A percentile compares a stretch with the other conserved stretches of the same genome.
These are phyloP conservation scores for Skeletonema marinoi DNA, from an alignment of 108 stramenopile species.

Conservation along the genomic window DNA sequence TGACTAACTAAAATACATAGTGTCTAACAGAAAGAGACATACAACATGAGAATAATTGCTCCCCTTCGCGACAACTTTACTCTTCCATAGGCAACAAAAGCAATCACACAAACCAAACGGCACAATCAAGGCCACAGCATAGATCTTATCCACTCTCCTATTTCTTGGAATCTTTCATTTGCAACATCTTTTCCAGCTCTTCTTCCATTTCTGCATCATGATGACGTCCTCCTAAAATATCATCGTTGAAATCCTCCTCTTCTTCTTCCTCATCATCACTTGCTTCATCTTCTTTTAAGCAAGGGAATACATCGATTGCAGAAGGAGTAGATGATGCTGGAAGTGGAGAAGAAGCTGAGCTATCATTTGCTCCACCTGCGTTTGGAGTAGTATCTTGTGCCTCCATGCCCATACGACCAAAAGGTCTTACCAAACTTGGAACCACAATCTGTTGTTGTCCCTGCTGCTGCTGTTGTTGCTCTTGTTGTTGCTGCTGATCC, in stretches of 20 bases:
- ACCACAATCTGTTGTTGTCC: not conserved
- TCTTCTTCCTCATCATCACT: not conserved
- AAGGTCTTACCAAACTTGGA: not conserved
- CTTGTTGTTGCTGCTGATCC: not conserved
- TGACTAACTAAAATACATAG: no score
- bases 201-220: slow-evolving; percentile 43
- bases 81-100: no score
- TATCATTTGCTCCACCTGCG: not conserved
- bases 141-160: not conserved
- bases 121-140: not conserved
- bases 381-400: not conserved
- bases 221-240: slow-evolving; percentile 32
- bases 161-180: slow-evolving; percentile 20
- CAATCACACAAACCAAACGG: not conserved
- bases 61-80: no score
- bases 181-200: slow-evolving; percentile 33
- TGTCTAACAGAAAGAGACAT: not conserved
- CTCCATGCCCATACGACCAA: not conserved
- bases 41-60: not conserved
- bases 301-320: not conserved
- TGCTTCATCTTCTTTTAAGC: not conserved
- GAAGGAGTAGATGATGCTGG: not conserved
- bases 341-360: not conserved
- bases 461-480: not conserved
- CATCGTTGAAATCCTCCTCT: slow-evolving; percentile 17